phyloP scores from a whole-genome alignment of 176 grass and related monocot genomes.

The Coix lacrymajobi region DNA sequence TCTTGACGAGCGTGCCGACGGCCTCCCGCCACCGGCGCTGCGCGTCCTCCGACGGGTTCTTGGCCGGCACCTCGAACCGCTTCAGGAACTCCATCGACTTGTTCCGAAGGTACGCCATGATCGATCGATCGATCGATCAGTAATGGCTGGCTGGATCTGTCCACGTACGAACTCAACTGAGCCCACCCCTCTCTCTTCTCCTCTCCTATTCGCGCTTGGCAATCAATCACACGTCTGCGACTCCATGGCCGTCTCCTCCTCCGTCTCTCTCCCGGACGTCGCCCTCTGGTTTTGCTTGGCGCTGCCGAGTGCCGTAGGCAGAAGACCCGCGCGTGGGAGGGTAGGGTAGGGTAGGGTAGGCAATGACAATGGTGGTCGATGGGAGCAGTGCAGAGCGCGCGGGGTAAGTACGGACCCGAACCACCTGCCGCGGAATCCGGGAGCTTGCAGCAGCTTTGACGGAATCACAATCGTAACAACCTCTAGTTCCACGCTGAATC shows the following conservation, averaged over 20 bases:
- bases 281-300: not conserved
- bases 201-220: not conserved
- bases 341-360: not conserved
- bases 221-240: not conserved
- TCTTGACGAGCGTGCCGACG: constrained; percentile 69
- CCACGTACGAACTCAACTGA: no score
- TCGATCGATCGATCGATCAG: not conserved
- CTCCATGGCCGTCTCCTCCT: not conserved
- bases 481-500: not conserved
- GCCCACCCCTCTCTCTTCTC: not conserved
- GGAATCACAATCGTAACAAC: not conserved
- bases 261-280: not conserved
- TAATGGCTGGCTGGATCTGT: not conserved
- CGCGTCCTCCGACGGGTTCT: constrained; percentile 85
- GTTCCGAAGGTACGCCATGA: constrained; percentile 43
- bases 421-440: constrained; percentile 12
- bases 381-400: not conserved
- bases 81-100: constrained; percentile 67
- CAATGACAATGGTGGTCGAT: not conserved
- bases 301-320: no score
- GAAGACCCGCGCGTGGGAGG: not conserved
- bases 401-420: not conserved
- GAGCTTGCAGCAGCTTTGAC: not conserved
- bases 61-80: constrained; percentile 71
- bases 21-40: constrained; percentile 84